Conservation (phyloP, 306 rosid species). For the Gastrolobium bilobum region DNA sequence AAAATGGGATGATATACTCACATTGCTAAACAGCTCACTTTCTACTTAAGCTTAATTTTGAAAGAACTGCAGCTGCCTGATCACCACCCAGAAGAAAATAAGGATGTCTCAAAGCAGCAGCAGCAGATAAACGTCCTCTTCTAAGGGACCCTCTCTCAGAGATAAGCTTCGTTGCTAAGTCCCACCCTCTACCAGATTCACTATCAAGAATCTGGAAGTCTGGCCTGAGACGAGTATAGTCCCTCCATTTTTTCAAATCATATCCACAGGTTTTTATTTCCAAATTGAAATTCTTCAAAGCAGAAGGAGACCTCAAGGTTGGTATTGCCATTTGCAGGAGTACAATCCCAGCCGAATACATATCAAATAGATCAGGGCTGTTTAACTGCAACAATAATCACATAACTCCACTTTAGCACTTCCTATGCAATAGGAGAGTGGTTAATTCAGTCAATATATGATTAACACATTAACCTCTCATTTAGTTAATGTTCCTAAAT, state of each 20-base stretch:
- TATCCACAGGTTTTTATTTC: slow-evolving; percentile 74
- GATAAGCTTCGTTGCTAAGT: slow-evolving; percentile 81
- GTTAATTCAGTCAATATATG: slow-evolving; percentile 6
- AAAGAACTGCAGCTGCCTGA: slow-evolving; percentile 94
- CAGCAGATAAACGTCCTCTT: slow-evolving; percentile 85
- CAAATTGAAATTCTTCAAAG: slow-evolving; percentile 85
- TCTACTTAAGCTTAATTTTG: slow-evolving; percentile 71
- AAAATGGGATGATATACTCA: slow-evolving; percentile 37
- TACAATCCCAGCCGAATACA: slow-evolving; percentile 97
- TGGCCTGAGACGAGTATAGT: slow-evolving; percentile 66
- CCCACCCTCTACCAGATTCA: slow-evolving; percentile 95
- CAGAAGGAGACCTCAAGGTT: slow-evolving; percentile 73
- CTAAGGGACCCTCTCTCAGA: slow-evolving; percentile 77
- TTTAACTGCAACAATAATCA: slow-evolving; percentile 74
- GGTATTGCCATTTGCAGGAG: slow-evolving; percentile 97
- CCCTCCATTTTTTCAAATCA: slow-evolving; percentile 89
- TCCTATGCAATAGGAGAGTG: slow-evolving; percentile 5
- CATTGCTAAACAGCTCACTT: slow-evolving; percentile 57
- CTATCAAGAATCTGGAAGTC: slow-evolving; percentile 76
- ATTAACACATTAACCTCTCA: slow-evolving; percentile 9
- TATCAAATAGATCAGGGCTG: slow-evolving; percentile 95
- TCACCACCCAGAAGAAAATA: slow-evolving; percentile 90
- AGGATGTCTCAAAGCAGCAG: slow-evolving; percentile 91
- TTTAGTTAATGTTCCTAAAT: neutral
- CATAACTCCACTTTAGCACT: slow-evolving; percentile 49